Percentiles rank a stretch among this genome's conserved stretches.
Evolutionary conservation across 139 green algal genomes (phyloP).

Genomic region (Tetradesmus obliquus): DNA sequence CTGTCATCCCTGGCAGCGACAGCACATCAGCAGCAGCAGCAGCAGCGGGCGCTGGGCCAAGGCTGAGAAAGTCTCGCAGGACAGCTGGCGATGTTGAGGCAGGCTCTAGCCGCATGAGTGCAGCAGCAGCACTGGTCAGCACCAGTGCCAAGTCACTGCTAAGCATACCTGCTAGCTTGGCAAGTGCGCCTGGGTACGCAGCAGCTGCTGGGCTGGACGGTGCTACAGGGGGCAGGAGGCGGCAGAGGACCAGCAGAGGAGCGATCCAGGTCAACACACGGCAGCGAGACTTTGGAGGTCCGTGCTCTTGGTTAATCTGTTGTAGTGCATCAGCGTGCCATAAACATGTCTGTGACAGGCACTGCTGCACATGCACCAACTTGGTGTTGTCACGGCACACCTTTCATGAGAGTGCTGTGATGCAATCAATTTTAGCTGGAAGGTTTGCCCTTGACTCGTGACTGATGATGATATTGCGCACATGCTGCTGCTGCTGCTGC

Average conservation of each 20-base stretch:
- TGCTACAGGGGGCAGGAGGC: background rate
- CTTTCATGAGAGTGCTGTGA: no score
- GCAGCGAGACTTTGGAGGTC: background rate
- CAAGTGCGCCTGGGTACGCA: background rate
- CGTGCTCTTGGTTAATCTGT: background rate
- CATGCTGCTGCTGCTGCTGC: background rate
- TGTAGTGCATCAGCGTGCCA: no score
- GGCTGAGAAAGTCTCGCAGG: background rate
- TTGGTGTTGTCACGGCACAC: no score
- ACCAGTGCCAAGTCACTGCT: background rate
- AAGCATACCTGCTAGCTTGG: background rate
- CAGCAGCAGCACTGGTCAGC: background rate
- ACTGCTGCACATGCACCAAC: no score
- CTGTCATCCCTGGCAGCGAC: background rate
- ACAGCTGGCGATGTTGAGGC: background rate
- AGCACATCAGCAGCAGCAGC: background rate
- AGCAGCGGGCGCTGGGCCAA: background rate
- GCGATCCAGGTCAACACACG: conserved; percentile 25
- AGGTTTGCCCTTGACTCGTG: no score
- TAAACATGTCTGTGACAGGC: no score
- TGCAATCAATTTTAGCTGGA: no score
- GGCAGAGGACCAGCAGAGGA: background rate
- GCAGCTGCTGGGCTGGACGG: background rate
- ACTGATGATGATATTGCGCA: no score
- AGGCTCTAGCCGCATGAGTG: background rate